Percentiles rank a stretch among this genome's conserved stretches.
These are phyloP conservation scores for Phaffia rhodozyma DNA, from an alignment of 1,284 basidiomycete genomes.

Conservation along the genomic window DNA sequence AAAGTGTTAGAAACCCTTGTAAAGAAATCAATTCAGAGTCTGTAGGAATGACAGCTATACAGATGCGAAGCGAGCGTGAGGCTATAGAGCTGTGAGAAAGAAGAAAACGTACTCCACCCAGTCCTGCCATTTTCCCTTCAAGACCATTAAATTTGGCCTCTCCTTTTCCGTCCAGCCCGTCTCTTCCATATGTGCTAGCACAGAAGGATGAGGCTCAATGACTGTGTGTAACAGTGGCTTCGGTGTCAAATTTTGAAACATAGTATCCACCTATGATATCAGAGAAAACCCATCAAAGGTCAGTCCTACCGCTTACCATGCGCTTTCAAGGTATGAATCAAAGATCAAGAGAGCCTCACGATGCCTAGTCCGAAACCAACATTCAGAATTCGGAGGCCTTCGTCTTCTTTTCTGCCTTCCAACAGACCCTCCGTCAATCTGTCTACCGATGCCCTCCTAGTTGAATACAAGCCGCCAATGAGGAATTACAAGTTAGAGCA, in stretches of 20 bases:
- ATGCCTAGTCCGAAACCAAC: slow-evolving; percentile 93
- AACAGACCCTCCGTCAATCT: slow-evolving; percentile 5
- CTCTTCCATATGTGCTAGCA: slow-evolving; percentile 61
- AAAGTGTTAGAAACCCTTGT: too few species aligned
- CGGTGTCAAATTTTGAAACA: slow-evolving; percentile 58
- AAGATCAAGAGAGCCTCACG: slow-evolving; percentile 41
- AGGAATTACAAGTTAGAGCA: too few species aligned
- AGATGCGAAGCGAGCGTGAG: too few species aligned
- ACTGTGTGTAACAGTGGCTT: slow-evolving; percentile 69
- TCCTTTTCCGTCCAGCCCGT: slow-evolving; percentile 54
- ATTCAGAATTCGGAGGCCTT: slow-evolving; percentile 63
- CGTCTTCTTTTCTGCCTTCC: slow-evolving; percentile 9
- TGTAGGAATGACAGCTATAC: too few species aligned
- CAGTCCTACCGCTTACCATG: slow-evolving; percentile 17
- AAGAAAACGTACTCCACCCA: slow-evolving; percentile 40
- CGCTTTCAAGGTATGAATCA: neutral
- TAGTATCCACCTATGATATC: slow-evolving; percentile 55
- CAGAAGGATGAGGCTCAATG: slow-evolving; percentile 89
- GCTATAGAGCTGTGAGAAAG: too few species aligned
- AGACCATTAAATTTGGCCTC: slow-evolving; percentile 60
- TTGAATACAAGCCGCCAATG: neutral
- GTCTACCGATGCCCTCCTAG: slow-evolving; percentile 16
- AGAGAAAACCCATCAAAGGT: slow-evolving; percentile 18
- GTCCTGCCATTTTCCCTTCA: slow-evolving; percentile 91
- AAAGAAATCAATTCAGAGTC: too few species aligned